Evolutionary conservation across 176 grass and related monocot species (phyloP).

Genomic region (Raddia distichophylla): DNA sequence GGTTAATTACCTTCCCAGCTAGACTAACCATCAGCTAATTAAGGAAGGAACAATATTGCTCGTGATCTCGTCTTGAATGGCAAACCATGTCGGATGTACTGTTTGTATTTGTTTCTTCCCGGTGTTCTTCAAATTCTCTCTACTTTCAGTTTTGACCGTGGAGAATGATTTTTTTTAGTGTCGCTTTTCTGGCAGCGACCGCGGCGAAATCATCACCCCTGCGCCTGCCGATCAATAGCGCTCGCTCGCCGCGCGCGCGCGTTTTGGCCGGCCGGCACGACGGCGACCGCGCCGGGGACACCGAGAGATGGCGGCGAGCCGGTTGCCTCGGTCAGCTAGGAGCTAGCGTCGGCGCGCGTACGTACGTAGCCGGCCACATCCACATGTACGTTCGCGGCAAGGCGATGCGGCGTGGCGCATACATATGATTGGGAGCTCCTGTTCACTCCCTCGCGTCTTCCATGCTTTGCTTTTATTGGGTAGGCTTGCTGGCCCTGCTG

Average conservation of each 20-base stretch:
- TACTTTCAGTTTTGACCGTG: too few species aligned
- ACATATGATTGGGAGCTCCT: conserved; percentile 21
- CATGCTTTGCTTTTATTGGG: background rate
- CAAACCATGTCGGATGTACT: too few species aligned
- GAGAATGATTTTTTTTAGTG: too few species aligned
- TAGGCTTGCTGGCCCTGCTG: background rate
- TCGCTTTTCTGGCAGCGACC: background rate
- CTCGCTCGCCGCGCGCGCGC: too few species aligned
- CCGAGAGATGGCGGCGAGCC: background rate
- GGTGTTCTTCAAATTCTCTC: too few species aligned
- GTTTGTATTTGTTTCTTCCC: too few species aligned
- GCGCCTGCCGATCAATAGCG: too few species aligned
- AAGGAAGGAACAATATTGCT: too few species aligned
- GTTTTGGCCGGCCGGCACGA: too few species aligned
- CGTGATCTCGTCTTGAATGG: too few species aligned
- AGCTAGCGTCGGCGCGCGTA: background rate
- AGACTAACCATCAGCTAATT: too few species aligned
- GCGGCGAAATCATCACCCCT: background rate
- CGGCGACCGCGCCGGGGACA: conserved; percentile 18
- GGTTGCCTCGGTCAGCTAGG: background rate
- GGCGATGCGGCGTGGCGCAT: background rate
- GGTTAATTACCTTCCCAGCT: too few species aligned
- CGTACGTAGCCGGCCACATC: background rate
- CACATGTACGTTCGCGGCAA: conserved; percentile 30
- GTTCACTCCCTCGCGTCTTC: background rate